Evolutionary conservation across 2,329 filamentous ascomycete species (phyloP).

Genomic region (Geosmithia putterillii): DNA sequence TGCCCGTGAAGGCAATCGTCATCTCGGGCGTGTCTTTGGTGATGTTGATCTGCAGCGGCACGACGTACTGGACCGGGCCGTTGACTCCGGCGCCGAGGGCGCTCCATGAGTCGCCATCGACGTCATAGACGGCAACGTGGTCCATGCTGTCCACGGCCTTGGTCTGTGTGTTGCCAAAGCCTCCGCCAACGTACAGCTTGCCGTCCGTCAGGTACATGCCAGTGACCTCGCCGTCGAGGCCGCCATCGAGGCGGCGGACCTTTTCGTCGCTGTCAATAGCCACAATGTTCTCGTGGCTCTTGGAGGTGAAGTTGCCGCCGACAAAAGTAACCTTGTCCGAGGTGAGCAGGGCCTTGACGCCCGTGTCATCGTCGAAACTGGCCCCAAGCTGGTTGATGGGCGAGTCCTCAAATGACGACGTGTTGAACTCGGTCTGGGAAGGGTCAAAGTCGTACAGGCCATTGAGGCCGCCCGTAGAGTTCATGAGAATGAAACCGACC

Average conservation of each 20-base stretch:
- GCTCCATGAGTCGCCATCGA: constrained; percentile 55
- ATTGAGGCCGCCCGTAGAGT: constrained; percentile 71
- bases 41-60: constrained; percentile 69
- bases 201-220: constrained; percentile 56
- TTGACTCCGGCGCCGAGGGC: constrained; percentile 78
- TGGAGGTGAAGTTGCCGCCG: constrained; percentile 72
- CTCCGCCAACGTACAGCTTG: constrained; percentile 69
- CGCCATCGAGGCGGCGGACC: constrained; percentile 51
- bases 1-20: constrained; percentile 68
- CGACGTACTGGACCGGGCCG: constrained; percentile 62
- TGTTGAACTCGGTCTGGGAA: constrained; percentile 33
- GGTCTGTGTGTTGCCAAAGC: constrained; percentile 63
- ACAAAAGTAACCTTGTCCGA: constrained; percentile 57
- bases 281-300: constrained; percentile 62
- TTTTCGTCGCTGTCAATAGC: constrained; percentile 53
- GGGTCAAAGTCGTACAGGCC: constrained; percentile 86
- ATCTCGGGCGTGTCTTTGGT: constrained; percentile 55
- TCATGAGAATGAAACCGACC: constrained; percentile 64
- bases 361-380: constrained; percentile 53
- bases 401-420: constrained; percentile 55
- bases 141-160: constrained; percentile 52
- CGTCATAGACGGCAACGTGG: constrained; percentile 68
- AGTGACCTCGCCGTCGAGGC: constrained; percentile 69
- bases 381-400: constrained; percentile 66
- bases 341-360: constrained; percentile 56